phyloP scores from a whole-genome alignment of 495 filamentous ascomycete species.

The Aspergillus mulundensis region DNA sequence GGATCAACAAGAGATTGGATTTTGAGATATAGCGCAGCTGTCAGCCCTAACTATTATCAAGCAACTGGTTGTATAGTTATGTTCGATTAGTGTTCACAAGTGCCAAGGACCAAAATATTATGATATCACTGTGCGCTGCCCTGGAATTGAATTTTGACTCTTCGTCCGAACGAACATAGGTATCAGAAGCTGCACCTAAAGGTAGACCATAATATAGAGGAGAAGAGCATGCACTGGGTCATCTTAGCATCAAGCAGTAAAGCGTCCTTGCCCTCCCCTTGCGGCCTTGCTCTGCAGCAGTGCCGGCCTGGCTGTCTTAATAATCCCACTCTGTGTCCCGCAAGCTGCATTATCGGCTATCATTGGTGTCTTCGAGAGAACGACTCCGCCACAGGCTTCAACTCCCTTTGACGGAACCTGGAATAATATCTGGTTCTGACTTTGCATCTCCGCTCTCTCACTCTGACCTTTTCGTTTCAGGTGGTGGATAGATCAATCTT shows the following conservation, averaged over 20 bases:
- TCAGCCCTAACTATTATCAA: background rate
- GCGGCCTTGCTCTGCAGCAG: background rate
- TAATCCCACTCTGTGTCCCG: slow-evolving; percentile 15
- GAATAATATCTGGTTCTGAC: slow-evolving; percentile 6
- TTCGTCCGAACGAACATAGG: background rate
- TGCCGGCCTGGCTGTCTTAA: background rate
- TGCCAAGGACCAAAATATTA: background rate
- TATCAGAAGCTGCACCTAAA: too few relatives aligned
- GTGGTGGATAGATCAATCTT: slow-evolving; percentile 5
- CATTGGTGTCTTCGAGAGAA: slow-evolving; percentile 16
- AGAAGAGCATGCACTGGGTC: too few relatives aligned
- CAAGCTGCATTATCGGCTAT: slow-evolving; percentile 12
- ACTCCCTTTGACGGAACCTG: slow-evolving; percentile 19
- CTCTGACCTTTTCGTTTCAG: background rate
- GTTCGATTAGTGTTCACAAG: background rate
- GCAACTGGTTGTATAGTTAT: background rate
- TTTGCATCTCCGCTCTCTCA: slow-evolving; percentile 4
- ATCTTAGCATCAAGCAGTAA: background rate
- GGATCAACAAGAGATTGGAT: too few relatives aligned
- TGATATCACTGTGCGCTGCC: slow-evolving; percentile 4
- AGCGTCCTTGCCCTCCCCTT: background rate
- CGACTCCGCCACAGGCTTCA: slow-evolving; percentile 30
- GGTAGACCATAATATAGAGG: background rate
- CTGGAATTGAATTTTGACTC: too few relatives aligned
- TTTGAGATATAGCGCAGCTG: too few relatives aligned